Conservation (phyloP, 768 basidiomycete genomes). For the Termitomyces heimii region DNA sequence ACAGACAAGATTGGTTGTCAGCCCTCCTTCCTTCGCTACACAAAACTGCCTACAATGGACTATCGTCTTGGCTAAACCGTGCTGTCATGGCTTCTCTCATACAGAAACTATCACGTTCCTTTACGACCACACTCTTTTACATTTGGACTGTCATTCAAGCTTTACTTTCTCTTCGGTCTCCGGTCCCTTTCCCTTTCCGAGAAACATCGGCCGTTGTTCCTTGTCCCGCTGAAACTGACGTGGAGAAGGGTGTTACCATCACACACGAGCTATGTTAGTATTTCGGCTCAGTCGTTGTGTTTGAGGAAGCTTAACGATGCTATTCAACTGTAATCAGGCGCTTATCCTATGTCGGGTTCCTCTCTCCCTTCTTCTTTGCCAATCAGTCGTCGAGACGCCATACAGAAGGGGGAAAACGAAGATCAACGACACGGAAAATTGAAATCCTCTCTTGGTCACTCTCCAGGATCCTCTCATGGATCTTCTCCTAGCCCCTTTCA, state of each 20-base stretch:
- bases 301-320: background rate
- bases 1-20: background rate
- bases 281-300: background rate
- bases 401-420: background rate
- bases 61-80: background rate
- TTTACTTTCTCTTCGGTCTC: slow-evolving; percentile 11
- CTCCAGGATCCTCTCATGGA: background rate
- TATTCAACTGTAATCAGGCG: background rate
- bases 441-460: background rate
- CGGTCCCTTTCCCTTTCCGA: slow-evolving; percentile 6
- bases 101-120: slow-evolving; percentile 11
- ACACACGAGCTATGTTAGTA: background rate
- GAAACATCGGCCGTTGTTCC: slow-evolving; percentile 11
- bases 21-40: background rate
- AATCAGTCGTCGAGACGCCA: background rate
- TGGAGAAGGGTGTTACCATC: slow-evolving; percentile 7
- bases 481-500: background rate
- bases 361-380: background rate
- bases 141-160: slow-evolving; percentile 15
- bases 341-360: background rate
- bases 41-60: background rate
- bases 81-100: slow-evolving; percentile 11
- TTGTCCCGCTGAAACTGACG: slow-evolving; percentile 4
- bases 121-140: slow-evolving; percentile 16
- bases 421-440: background rate